Percentiles rank a stretch among this genome's conserved stretches.
Evolutionary conservation across 2,329 filamentous ascomycete species (phyloP).

Genomic region (Ascosphaera aggregata): DNA sequence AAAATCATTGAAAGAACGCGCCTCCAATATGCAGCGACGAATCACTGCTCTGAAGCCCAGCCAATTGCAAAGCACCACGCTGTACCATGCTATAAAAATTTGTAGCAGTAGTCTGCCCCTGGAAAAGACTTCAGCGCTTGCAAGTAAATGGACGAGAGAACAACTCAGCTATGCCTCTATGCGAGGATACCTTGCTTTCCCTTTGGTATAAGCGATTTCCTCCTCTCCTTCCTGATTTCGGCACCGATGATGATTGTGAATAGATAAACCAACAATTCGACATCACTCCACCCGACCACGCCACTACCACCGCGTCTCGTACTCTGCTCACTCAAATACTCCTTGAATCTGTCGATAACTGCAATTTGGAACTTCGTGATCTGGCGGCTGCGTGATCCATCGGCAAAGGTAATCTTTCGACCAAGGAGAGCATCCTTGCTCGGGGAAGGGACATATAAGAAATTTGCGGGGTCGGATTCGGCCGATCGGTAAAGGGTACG

Average conservation of each 20-base stretch:
- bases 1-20: no score
- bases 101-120: no score
- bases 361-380: conserved; percentile 20
- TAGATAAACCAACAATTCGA: conserved; percentile 20
- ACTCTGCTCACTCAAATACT: conserved; percentile 14
- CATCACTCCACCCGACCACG: conserved; percentile 20
- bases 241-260: conserved; percentile 25
- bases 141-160: no score
- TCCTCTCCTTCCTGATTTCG: conserved; percentile 19
- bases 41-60: no score
- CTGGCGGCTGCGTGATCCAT: conserved; percentile 17
- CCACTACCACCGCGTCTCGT: conserved; percentile 15
- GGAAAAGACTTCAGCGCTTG: no score
- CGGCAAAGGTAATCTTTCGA: conserved; percentile 20
- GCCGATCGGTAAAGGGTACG: conserved; percentile 17
- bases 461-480: conserved; percentile 15
- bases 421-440: conserved; percentile 17
- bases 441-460: conserved; percentile 14
- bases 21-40: no score
- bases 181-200: no score
- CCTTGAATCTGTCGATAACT: conserved; percentile 18
- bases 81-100: no score
- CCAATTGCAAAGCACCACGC: no score
- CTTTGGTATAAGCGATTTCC: no score
- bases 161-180: no score